Conservation (phyloP, 345 rosid species). For the Populus simonii region DNA sequence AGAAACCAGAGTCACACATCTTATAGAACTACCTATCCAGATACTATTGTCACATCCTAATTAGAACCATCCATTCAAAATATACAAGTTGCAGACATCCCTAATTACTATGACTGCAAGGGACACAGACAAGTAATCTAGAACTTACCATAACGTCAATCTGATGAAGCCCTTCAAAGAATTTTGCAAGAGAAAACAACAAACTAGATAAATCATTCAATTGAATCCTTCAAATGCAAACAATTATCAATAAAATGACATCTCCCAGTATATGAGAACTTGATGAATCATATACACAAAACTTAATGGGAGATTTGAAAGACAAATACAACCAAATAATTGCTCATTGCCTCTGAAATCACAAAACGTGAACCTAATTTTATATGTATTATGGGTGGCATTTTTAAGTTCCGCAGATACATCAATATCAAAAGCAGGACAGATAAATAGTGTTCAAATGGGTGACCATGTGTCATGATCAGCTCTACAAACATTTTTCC, state of each 20-base stretch:
- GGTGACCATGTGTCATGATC: neutral
- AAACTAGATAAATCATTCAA: conserved; percentile 10
- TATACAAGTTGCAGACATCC: neutral
- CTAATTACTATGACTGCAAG: neutral
- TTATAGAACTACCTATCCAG: neutral
- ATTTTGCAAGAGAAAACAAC: neutral
- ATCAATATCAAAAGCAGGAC: neutral
- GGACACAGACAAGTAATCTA: neutral
- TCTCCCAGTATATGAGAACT: neutral
- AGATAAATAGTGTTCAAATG: neutral
- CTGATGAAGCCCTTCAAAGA: conserved; percentile 1
- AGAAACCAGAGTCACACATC: neutral
- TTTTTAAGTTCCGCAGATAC: neutral
- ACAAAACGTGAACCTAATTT: neutral
- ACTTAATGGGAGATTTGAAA: neutral
- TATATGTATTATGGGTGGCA: neutral
- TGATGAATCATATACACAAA: conserved; percentile 4
- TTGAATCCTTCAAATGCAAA: conserved; percentile 3
- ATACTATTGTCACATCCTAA: neutral
- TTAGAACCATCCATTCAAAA: neutral
- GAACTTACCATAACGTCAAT: conserved; percentile 6
- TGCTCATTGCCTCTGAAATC: neutral
- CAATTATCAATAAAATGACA: neutral
- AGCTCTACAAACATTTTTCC: neutral
- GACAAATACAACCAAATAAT: neutral